Evolutionary conservation across 768 basidiomycete genomes (phyloP), one percentile per base, ranked within the genome.

Genomic region (Lentinula guzmanii): DNA sequence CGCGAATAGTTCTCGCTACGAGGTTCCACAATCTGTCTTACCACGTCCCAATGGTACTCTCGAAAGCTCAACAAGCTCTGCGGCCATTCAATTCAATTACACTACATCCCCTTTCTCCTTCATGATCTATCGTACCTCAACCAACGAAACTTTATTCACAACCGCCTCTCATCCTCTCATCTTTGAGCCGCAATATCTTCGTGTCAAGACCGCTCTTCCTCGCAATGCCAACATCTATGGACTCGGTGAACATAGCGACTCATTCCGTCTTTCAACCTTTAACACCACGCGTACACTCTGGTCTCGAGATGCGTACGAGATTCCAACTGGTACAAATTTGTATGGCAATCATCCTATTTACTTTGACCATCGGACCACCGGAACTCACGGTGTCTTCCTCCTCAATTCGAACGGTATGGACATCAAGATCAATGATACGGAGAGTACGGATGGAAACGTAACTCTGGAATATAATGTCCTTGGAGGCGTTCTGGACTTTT

Each of bases 331-430:
- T 6, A 83, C 83, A 15, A 89, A 89, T 64, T 68, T 90, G n/a
- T 89, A 90, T 72, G 84, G 87, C 3, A 85, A 82, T 64, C 89
- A 90, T 66, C 88, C 89, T 0, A 74, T 90, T 46, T 90, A 89
- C 72, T 83, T 86, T 50, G 87, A 90, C 63, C 87, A 90, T 61
- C 80, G 89, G 48, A 70, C 75, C 8, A 82, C 81, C 0, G 85
- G 84, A 5, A 87, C 87, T 1, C 87, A 90, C 71, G 89, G 82
- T 13, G 87, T 90, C 34, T 82, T 89, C 68, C 69, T 90, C 0
- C 77, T 87, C 58, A 89, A 83, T 68, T 84, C 87, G 9, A 84
- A 88, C 64, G 89, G 89, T 0, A 90, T 91, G 86, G 89, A 91
- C 63, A 76, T 91, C 74, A 89, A 89, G 67, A 73, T 90, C 60